Base-by-base conservation (phyloP, 441 rosid genomes). In the Gossypium davidsonii region DNA sequence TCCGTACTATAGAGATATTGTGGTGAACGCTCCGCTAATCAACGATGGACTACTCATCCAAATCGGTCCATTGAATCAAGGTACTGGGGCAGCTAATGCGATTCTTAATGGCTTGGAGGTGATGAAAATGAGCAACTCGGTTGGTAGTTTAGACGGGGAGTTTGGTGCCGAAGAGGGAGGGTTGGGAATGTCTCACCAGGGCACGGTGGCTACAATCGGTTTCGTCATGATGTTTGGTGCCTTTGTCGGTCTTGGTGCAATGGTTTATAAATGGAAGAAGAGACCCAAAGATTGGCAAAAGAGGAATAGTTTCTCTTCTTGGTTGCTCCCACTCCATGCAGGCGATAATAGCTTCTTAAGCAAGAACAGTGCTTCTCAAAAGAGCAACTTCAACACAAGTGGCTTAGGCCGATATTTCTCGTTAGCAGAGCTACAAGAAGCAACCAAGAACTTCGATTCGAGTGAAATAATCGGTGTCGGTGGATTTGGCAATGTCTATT, bases 191-290 rank as follows among this genome's bases (percentile, higher is more conserved):
- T 73, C 81, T 42, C 77, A 75, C 58, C 84, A 80, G 10, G 79
- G 84, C 15, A 79, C 89, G 10, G 88, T 91, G 62, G 96, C 90
- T 57, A 86, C 90, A 0, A 95, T 93, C 0, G 97, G 98, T 15
- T 87, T 95, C 58, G 94, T 88, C 4, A 85, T 91, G 99, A 91
- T 89, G 98, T 90, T 94, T 58, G 98, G 98, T 31, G 97, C 98
- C 12, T 90, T 92, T 76, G 84, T 88, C 12, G 97, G 98, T 9
- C 90, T 94, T 9, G 97, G 97, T 18, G 97, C 98, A 31, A 91
- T 92, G 98, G 92, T 94, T 52, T 77, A 89, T 46, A 89, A 83
- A 77, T 92, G 97, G 98, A 94, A 87, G 71, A 90, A 81, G 83
- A 83, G 97, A 53, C 97, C 98, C 10, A 92, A 91, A 73, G 98